phyloP scores from a whole-genome alignment of 805 yeast species.

The Hanseniaspora jakobsenii region DNA sequence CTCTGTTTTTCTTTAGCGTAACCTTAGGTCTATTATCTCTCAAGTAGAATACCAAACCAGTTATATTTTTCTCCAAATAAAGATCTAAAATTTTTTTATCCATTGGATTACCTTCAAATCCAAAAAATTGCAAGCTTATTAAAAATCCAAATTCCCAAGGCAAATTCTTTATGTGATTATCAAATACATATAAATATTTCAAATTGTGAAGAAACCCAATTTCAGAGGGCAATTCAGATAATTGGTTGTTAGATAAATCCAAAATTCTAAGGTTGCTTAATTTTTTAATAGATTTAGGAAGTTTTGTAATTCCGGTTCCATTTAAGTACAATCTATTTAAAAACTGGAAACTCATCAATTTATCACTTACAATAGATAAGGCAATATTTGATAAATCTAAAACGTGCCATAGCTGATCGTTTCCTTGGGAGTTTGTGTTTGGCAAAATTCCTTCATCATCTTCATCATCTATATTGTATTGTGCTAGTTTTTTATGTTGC shows the following conservation, averaged over 20 bases:
- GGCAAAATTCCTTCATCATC: slow-evolving; percentile 60
- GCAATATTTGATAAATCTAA: slow-evolving; percentile 88
- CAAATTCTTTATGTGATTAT: slow-evolving; percentile 60
- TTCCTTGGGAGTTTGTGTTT: slow-evolving; percentile 27
- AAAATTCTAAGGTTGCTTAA: slow-evolving; percentile 66
- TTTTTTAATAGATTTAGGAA: slow-evolving; percentile 59
- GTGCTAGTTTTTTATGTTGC: slow-evolving; percentile 34
- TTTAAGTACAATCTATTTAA: slow-evolving; percentile 76
- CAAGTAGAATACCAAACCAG: slow-evolving; percentile 64
- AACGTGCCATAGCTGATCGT: slow-evolving; percentile 87
- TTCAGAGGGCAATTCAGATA: slow-evolving; percentile 67
- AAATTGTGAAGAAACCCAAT: slow-evolving; percentile 72
- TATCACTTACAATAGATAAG: slow-evolving; percentile 53
- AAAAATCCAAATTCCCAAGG: slow-evolving; percentile 82
- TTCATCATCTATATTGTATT: slow-evolving; percentile 37
- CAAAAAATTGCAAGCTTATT: slow-evolving; percentile 73
- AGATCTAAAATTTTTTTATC: slow-evolving; percentile 52
- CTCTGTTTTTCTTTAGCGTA: slow-evolving; percentile 58
- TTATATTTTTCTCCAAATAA: slow-evolving; percentile 70
- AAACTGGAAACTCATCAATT: slow-evolving; percentile 68
- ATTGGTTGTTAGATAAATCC: slow-evolving; percentile 69
- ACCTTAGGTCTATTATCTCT: slow-evolving; percentile 71
- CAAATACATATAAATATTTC: slow-evolving; percentile 74
- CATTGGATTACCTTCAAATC: slow-evolving; percentile 87
- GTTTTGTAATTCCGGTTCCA: slow-evolving; percentile 59